Base-by-base conservation (phyloP, 352 stramenopile species). In the Thraustotheca clavata region DNA sequence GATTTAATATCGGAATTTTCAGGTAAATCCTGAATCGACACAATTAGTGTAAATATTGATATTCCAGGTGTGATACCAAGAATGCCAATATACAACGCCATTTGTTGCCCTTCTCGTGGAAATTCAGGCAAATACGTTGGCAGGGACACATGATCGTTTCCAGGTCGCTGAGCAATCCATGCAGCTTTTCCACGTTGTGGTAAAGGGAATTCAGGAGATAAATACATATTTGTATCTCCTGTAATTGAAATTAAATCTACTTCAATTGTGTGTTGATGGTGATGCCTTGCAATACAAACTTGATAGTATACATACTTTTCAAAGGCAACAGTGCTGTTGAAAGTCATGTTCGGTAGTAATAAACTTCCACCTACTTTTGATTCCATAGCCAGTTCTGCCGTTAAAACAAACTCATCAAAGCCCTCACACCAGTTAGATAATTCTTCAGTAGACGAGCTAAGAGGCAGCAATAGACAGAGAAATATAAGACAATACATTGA, bases 121-220 rank as follows among this genome's bases (percentile, higher is more conserved):
- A 90, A 92, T 8, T 83, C 83, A 32, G 89, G 81, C 12, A 92
- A 66, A 49, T 91, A 92, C 50, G 83, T 92, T 59, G 70, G 85
- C 12, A 92, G 73, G 50, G 76, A 77, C 36, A 92, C 72, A 22
- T 72, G 60, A 31, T 89, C 81, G 60, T 76, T 73, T 36, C 79
- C 77, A 0, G 63, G 69, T 1, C 65, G 76, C 69, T 90, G 79
- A 3, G 80, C 68, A 68, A 92, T 88, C 83, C 83, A 92, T 39
- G 80, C 67, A 8, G 83, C 74, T 55, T 79, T 79, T 14, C 79
- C 82, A 62, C 80, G 69, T 52, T 71, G 78, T 33, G 83, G 83
- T 31, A 88, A 76, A 48, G 76, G 76, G 40, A 87, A 69, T 14
- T 87, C 75, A 54, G 81, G 83, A 33, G 81, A 88, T 27, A 91